These are phyloP conservation scores for Fusarium piperis DNA, from an alignment of 2,329 filamentous ascomycete genomes.

Conservation along the genomic window DNA sequence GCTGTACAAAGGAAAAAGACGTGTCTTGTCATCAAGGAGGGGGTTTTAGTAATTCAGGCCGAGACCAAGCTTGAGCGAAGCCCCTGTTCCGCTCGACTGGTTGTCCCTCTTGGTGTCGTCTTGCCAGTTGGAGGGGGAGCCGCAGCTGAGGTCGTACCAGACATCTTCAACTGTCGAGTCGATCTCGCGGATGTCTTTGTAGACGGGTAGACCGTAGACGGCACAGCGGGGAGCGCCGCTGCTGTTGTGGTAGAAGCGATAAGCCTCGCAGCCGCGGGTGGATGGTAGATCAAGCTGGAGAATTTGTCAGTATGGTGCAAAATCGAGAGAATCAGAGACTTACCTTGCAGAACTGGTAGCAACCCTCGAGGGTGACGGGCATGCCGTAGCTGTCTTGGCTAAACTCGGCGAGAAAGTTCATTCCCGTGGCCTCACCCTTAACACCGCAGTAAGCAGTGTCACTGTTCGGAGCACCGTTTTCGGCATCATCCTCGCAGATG, in stretches of 20 bases:
- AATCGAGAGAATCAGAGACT: conserved; percentile 10
- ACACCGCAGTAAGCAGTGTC: conserved; percentile 51
- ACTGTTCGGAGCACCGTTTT: conserved; percentile 45
- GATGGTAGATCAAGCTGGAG: conserved; percentile 44
- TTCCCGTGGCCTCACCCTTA: conserved; percentile 47
- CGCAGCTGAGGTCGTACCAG: conserved; percentile 52
- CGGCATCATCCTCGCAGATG: conserved; percentile 42
- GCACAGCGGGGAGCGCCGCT: conserved; percentile 47
- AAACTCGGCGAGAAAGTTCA: conserved; percentile 52
- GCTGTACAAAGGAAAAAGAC: conserved; percentile 26
- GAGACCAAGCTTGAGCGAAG: conserved; percentile 3
- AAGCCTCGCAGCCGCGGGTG: conserved; percentile 48
- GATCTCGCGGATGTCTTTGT: conserved; percentile 43
- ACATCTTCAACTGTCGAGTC: conserved; percentile 42
- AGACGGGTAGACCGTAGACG: conserved; percentile 48
- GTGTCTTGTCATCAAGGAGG: conserved; percentile 4
- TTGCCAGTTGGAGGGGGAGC: conserved; percentile 42
- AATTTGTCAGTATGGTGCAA: neutral
- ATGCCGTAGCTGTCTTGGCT: conserved; percentile 47
- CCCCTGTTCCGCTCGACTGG: neutral
- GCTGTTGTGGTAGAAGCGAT: conserved; percentile 48
- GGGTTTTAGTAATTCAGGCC: conserved; percentile 3
- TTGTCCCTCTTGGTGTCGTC: neutral
- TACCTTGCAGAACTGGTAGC: conserved; percentile 55
- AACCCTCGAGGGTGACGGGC: conserved; percentile 51